Evolutionary conservation across 352 stramenopile species (phyloP).

Genomic region (Phytophthora colocasiae): DNA sequence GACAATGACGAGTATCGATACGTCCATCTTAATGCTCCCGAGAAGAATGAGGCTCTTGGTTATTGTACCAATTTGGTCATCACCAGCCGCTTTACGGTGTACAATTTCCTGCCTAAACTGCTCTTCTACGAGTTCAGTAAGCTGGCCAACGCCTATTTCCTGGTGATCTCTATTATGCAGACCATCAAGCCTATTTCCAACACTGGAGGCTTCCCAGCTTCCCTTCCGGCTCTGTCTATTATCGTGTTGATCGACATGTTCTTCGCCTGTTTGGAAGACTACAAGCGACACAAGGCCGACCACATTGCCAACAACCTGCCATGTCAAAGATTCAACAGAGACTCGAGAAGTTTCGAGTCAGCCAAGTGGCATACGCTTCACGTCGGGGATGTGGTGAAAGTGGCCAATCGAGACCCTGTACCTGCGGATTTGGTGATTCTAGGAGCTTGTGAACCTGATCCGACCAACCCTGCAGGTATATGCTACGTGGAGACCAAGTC

Average conservation of each 20-base stretch:
- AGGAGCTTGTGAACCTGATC: conserved; percentile 76
- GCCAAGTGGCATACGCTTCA: conserved; percentile 80
- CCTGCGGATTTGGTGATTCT: conserved; percentile 92
- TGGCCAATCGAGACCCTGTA: conserved; percentile 88
- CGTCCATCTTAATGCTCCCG: conserved; percentile 74
- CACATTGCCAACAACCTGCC: conserved; percentile 83
- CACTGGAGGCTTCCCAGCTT: conserved; percentile 90
- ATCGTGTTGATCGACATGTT: conserved; percentile 95
- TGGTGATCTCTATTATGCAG: conserved; percentile 93
- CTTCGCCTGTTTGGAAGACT: conserved; percentile 92
- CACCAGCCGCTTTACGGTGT: conserved; percentile 92
- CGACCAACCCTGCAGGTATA: conserved; percentile 71
- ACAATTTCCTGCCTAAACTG: conserved; percentile 93
- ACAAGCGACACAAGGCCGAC: conserved; percentile 90
- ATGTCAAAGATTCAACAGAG: conserved; percentile 53
- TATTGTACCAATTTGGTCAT: conserved; percentile 87
- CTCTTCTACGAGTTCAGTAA: conserved; percentile 93
- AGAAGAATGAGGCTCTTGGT: conserved; percentile 58
- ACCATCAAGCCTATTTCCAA: conserved; percentile 93
- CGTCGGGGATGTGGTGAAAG: conserved; percentile 92
- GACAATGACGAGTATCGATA: conserved; percentile 65
- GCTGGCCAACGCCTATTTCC: conserved; percentile 95
- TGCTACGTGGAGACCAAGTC: conserved; percentile 94
- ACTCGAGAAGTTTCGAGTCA: conserved; percentile 56
- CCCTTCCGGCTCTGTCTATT: conserved; percentile 90